Evolutionary conservation across 208 protist genomes (phyloP).

Genomic region (Tetramitus jugosus): DNA sequence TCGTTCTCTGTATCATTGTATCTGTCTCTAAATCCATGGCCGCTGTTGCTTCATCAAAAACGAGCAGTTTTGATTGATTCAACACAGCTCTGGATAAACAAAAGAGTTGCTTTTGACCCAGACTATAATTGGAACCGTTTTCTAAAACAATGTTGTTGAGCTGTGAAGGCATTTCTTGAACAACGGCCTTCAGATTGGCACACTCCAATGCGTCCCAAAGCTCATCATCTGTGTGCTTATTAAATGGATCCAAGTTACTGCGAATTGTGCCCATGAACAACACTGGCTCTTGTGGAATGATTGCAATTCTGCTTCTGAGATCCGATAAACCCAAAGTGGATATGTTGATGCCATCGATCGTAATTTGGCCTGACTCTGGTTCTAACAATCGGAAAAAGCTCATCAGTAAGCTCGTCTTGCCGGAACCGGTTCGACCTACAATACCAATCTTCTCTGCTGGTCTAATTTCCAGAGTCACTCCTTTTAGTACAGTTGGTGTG

Average conservation of each 20-base stretch:
- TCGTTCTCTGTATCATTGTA: constrained; percentile 45
- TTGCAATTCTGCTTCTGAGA: constrained; percentile 4
- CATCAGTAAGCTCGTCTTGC: constrained; percentile 43
- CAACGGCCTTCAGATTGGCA: constrained; percentile 40
- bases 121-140: constrained; percentile 25
- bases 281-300: constrained; percentile 47
- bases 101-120: constrained; percentile 40
- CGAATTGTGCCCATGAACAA: constrained; percentile 54
- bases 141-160: constrained; percentile 18
- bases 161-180: background rate
- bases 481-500: constrained; percentile 30
- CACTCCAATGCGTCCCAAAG: constrained; percentile 25
- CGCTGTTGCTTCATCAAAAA: constrained; percentile 41
- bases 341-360: constrained; percentile 29
- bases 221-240: constrained; percentile 27
- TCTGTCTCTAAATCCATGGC: constrained; percentile 48
- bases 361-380: constrained; percentile 6
- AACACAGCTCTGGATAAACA: constrained; percentile 38
- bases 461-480: constrained; percentile 39
- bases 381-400: constrained; percentile 24
- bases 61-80: constrained; percentile 24
- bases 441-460: constrained; percentile 60
- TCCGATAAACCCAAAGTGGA: background rate
- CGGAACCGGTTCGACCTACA: constrained; percentile 54
- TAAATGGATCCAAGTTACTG: constrained; percentile 55